Base-by-base conservation (phyloP, 768 basidiomycete species). In the Agrocybe chaxingu region DNA sequence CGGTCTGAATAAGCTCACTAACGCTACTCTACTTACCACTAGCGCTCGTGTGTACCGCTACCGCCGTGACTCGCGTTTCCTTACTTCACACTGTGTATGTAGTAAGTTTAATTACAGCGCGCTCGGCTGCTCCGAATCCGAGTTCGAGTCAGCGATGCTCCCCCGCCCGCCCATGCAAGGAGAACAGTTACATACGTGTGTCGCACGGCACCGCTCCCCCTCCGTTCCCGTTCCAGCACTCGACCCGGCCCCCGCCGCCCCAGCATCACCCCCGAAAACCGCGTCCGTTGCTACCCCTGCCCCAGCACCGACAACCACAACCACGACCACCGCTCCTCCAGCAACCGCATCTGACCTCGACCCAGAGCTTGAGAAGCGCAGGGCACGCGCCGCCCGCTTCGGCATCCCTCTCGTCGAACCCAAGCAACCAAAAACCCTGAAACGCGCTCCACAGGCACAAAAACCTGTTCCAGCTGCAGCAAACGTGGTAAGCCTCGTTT, bases 341-440 rank as follows among this genome's bases (percentile, higher is more conserved):
- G 18, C 51, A 3, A 16, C 55, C 3, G 16, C 50, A 7, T 11
- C 45, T 7, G 3, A 38, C 8, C 71, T 62, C 18, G 82, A 84
- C 51, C 50, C 66, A 19, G 85, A 87, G 46, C 64, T 73, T 8
- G 82, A 78, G 55, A 83, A 74, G 57, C 80, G 82, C 47, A 79
- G 70, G 60, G 70, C 74, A 38, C 80, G 87, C 37, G 85, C 86
- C 4, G 82, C 73, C 12, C 80, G 87, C n/a, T 88, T 89, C 56
- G 83, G 83, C 31, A 81, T 85, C n/a, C 77, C 83, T 3, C 59
- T 85, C 7, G 78, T 85, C 7, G 73, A 77, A 45, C 69, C 54
- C 64, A 66, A 42, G 47, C 61, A 36, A 56, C 63, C 48, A 56
- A 64, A 63, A 53, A 53, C 55, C 24, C 45, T 51, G 45, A 34